Base-by-base conservation (phyloP, 2,329 filamentous ascomycete species). In the Aspergillus puulaauensis region DNA sequence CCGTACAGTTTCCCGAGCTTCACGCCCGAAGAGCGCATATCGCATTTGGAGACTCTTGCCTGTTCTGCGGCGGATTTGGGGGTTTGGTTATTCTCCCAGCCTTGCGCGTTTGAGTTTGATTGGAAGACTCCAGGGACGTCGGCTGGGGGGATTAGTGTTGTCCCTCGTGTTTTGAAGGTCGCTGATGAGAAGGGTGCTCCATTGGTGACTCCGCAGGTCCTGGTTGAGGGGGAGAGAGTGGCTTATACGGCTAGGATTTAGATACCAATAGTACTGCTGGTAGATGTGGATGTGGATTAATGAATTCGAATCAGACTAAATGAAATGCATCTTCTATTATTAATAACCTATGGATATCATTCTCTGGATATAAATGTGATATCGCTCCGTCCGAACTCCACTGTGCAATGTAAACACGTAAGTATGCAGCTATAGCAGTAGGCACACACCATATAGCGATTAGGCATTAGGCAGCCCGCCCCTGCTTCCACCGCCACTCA, bases 51-150 rank as follows among this genome's bases (percentile, higher is more conserved):
- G 5, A 64, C 51, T 11, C 57, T 72, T 3, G 54, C 63, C 3
- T 56, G 52, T 8, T 61, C 61, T 4, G 61, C 68, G 0, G 61
- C 64, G 0, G 62, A 68, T 1, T 39, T 68, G n/a, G 68, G 68
- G 1, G 35, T 48, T 7, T 71, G 66, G 68, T 49, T 72, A 0
- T 70, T 70, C 44, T 35, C 60, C 3, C 69, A 72, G 48, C 68
- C 69, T 9, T 69, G 67, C 44, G 31, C 52, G 2, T 68, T 67
- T 44, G 46, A 64, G 9, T 68, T 68, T 49, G 27, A 44, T 1
- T 66, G 64, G 64, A 41, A 24, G 3, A 44, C 15, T 3, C 3
- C 54, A 11, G 3, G 6, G 2, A 39, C 19, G 3, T 21, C 21
- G 3, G 21, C 0, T 6, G 41, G 59, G 27, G 33, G 1, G 9